These are phyloP conservation scores for Eucalyptus viminalis DNA, from an alignment of 345 rosid genomes.

Conservation along the genomic window DNA sequence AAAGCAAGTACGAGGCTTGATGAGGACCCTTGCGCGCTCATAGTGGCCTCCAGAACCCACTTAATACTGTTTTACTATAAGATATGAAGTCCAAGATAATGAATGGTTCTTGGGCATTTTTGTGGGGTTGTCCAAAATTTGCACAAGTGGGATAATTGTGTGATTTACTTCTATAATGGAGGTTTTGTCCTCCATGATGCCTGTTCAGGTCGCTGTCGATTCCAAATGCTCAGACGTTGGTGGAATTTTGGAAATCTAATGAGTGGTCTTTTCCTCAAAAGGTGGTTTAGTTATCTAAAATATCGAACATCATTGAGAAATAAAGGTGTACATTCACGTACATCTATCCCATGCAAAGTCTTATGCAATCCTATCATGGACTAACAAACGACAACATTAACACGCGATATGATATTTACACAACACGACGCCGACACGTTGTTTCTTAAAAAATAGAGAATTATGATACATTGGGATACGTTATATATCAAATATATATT, in stretches of 20 bases:
- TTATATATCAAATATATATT: no score
- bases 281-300: background rate
- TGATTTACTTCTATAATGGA: background rate
- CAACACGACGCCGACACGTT: accelerated
- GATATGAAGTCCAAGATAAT: background rate
- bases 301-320: background rate
- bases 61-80: background rate
- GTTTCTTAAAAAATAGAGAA: no score
- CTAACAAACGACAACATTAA: no score
- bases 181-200: background rate
- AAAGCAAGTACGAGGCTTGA: background rate
- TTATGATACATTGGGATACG: accelerated
- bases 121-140: background rate
- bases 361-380: background rate
- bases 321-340: background rate
- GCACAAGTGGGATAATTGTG: background rate
- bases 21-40: background rate
- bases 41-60: background rate
- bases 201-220: background rate
- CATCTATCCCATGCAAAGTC: background rate
- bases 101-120: background rate
- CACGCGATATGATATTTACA: no score
- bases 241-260: background rate
- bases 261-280: background rate
- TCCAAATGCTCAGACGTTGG: background rate